Percentiles rank a stretch among this genome's conserved stretches.
Evolutionary conservation across 2,329 filamentous ascomycete species (phyloP).

Genomic region (Piedraia hortae): DNA sequence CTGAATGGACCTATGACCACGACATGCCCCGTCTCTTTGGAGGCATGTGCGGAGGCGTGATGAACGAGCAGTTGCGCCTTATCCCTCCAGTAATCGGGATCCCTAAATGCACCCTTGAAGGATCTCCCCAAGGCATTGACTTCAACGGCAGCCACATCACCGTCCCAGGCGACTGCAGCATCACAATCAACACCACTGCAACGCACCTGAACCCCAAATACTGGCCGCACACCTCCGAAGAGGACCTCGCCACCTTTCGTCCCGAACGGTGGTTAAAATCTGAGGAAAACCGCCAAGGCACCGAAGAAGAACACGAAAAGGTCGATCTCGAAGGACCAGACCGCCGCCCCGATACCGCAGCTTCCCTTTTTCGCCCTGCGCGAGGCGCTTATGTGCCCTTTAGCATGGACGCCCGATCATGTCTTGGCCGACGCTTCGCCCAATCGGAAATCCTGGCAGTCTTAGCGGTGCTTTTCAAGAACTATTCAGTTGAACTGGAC

Average conservation of each 20-base stretch:
- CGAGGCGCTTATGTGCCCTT: constrained; percentile 29
- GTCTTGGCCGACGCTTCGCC: constrained; percentile 27
- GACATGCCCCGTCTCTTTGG: constrained; percentile 37
- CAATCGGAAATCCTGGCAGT: constrained; percentile 28
- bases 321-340: constrained; percentile 25
- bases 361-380: constrained; percentile 29
- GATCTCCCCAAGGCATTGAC: constrained; percentile 26
- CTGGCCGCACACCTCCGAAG: constrained; percentile 29
- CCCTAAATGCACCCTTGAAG: constrained; percentile 31
- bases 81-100: constrained; percentile 44
- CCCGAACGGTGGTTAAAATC: constrained; percentile 43
- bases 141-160: constrained; percentile 30
- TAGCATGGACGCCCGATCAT: constrained; percentile 26
- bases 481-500: constrained; percentile 41
- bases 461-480: constrained; percentile 24
- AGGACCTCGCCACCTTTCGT: constrained; percentile 39
- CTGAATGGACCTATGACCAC: constrained; percentile 43
- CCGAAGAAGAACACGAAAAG: constrained; percentile 8
- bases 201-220: constrained; percentile 42
- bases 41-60: constrained; percentile 42
- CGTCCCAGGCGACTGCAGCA: constrained; percentile 27
- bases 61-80: constrained; percentile 52
- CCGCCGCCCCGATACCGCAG: constrained; percentile 29
- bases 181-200: constrained; percentile 29
- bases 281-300: constrained; percentile 14